Evolutionary conservation across 768 basidiomycete genomes (phyloP), one percentile per base, ranked within the genome.

Genomic region (Grammothele lineata): DNA sequence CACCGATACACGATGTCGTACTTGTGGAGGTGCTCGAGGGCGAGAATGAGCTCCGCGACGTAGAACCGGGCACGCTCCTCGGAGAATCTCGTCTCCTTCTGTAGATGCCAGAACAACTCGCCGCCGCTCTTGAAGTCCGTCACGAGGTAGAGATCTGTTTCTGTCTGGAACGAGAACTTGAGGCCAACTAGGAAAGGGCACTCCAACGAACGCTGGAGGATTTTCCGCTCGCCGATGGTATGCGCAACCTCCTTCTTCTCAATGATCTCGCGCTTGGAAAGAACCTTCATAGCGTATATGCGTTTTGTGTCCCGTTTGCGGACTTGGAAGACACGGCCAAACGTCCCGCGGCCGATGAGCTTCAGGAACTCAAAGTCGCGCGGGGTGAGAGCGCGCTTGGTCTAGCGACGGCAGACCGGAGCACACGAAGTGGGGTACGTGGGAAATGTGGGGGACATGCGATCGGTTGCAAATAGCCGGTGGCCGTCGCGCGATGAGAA

Each of bases 161-260:
- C 93, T 0, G 93, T 97, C 67, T 98, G 96, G 75, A 99, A 99
- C 62, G 85, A 86, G 61, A 99, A 99, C 67, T 99, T 99, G 61
- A 99, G 77, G 24, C 96, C 96, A 53, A 99, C 93, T 36, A 99
- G 81, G 81, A 99, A 99, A 0, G 95, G 96, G 8, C 85, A 92
- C 52, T 96, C 92, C 25, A 94, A 66, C 14, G 90, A 92, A 23
- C 87, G 80, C 62, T 98, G 95, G 26, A 98, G 79, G 63, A 99
- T 98, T 74, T 98, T 98, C 67, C 96, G 86, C 69, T 99, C 96
- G 57, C 96, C 96, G 47, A 99, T 98, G 14, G 96, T 99, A 66
- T 99, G 96, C 8, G 95, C 95, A 37, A 99, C 92, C 66, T 99
- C 96, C 69, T 98, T 98, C 76, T 97, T 98, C 21, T 91, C 94